Conservation (phyloP, 352 stramenopile species). For the Pythium brachiatum region DNA sequence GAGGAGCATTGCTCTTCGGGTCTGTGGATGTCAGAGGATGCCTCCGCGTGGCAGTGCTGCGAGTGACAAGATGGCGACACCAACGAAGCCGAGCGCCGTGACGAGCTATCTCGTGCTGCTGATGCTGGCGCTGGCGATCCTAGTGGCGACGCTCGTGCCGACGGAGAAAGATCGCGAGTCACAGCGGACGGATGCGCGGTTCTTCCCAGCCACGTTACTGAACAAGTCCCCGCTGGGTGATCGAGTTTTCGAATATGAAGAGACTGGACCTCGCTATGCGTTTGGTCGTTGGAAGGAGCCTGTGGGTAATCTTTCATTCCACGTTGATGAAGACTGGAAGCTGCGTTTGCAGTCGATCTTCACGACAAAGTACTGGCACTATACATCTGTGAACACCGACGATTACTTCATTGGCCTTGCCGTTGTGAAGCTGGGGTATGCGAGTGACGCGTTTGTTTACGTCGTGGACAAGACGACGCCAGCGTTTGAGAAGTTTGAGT, state of each 20-base stretch:
- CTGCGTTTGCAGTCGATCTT: conserved; percentile 18
- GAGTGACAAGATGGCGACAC: not conserved
- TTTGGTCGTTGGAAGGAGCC: conserved; percentile 37
- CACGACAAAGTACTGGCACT: conserved; percentile 46
- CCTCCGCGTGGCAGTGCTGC: not conserved
- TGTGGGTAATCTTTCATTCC: conserved; percentile 27
- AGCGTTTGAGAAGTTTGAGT: conserved; percentile 39
- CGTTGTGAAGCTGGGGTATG: conserved; percentile 45
- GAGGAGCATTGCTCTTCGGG: not conserved
- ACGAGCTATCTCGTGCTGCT: conserved; percentile 6
- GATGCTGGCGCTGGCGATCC: conserved; percentile 20
- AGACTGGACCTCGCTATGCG: conserved; percentile 16
- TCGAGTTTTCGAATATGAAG: conserved; percentile 11
- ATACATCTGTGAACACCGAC: conserved; percentile 35
- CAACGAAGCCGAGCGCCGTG: not conserved
- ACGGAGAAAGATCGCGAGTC: conserved; percentile 27
- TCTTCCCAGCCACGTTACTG: conserved; percentile 29
- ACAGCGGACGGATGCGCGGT: conserved; percentile 16
- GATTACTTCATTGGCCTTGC: conserved; percentile 40
- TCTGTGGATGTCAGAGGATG: not conserved
- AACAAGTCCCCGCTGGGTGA: conserved; percentile 20
- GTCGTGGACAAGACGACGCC: conserved; percentile 38
- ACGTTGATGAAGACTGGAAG: conserved; percentile 26
- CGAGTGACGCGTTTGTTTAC: conserved; percentile 41
- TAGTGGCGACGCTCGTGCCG: conserved; percentile 28